phyloP scores from a whole-genome alignment of 2,329 filamentous ascomycete species.

The Pochonia chlamydosporia region DNA sequence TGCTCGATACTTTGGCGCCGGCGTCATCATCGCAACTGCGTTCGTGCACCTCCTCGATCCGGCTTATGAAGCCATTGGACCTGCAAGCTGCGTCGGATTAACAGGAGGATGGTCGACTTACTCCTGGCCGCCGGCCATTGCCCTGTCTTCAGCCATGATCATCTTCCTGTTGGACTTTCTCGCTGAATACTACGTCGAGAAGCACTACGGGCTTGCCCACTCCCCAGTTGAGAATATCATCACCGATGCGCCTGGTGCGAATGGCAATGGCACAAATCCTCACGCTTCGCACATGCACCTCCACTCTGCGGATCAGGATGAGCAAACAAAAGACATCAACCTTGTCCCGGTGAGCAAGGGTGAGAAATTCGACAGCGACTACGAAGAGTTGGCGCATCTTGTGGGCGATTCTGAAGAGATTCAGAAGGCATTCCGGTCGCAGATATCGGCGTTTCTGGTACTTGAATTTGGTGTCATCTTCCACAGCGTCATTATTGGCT shows the following conservation, averaged over 20 bases:
- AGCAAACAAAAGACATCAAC: neutral
- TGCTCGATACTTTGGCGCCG: conserved; percentile 88
- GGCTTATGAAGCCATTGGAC: conserved; percentile 62
- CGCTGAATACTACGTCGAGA: conserved; percentile 44
- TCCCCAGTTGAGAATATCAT: conserved; percentile 19
- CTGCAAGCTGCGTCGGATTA: conserved; percentile 34
- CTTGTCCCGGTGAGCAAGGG: neutral
- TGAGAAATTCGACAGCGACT: conserved; percentile 12
- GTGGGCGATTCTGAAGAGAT: conserved; percentile 10
- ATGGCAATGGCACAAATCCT: neutral
- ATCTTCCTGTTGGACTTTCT: conserved; percentile 46
- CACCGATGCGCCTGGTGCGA: conserved; percentile 9
- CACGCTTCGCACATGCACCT: conserved; percentile 28
- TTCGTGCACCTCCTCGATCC: conserved; percentile 86
- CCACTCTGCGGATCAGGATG: conserved; percentile 35
- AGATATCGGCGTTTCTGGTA: conserved; percentile 40
- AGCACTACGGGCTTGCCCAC: conserved; percentile 32
- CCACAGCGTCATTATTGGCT: conserved; percentile 58
- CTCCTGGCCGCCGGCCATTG: conserved; percentile 47
- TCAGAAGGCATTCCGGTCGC: conserved; percentile 21
- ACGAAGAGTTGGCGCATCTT: conserved; percentile 15
- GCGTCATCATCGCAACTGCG: conserved; percentile 87
- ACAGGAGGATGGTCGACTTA: conserved; percentile 46
- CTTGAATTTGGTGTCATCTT: conserved; percentile 59
- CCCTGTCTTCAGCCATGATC: conserved; percentile 38